Conservation (phyloP, 305 asterid species). For the Petunia hybrid region DNA sequence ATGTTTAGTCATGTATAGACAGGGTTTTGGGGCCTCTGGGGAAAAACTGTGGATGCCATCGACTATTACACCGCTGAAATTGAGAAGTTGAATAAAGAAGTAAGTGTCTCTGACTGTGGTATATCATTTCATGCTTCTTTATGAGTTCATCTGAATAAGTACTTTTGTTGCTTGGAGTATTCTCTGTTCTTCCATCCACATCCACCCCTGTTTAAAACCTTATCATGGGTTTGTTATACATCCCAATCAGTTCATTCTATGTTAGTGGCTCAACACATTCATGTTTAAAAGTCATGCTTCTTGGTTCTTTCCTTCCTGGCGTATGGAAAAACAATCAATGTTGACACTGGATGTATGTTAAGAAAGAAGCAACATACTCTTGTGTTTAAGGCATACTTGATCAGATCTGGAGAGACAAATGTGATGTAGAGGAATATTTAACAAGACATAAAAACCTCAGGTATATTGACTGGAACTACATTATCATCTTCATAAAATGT, state of each 20-base stretch:
- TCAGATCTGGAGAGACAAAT: background rate
- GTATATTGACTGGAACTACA: background rate
- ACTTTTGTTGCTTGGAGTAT: slow-evolving; percentile 4
- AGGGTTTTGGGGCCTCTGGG: slow-evolving; percentile 75
- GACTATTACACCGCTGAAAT: slow-evolving; percentile 58
- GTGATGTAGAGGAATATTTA: background rate
- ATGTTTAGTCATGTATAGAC: slow-evolving; percentile 57
- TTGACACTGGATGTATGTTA: background rate
- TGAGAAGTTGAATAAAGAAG: slow-evolving; percentile 55
- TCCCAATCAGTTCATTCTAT: slow-evolving; percentile 6
- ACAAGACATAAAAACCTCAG: background rate
- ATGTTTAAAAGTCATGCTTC: background rate
- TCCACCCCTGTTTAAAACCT: background rate
- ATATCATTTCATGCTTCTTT: background rate
- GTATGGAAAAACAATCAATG: background rate
- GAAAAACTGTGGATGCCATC: slow-evolving; percentile 64
- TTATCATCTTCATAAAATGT: background rate
- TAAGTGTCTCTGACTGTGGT: slow-evolving; percentile 46
- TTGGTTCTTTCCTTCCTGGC: background rate
- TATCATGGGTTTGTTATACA: background rate
- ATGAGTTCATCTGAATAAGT: slow-evolving; percentile 20
- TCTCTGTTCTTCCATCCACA: slow-evolving; percentile 1
- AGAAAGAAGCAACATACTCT: slow-evolving; percentile 2
- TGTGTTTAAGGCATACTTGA: slow-evolving; percentile 9
- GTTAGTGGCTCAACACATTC: background rate